These are phyloP conservation scores for Cinnamomum micranthum DNA, from an alignment of 164 flowering plant species.

Conservation along the genomic window DNA sequence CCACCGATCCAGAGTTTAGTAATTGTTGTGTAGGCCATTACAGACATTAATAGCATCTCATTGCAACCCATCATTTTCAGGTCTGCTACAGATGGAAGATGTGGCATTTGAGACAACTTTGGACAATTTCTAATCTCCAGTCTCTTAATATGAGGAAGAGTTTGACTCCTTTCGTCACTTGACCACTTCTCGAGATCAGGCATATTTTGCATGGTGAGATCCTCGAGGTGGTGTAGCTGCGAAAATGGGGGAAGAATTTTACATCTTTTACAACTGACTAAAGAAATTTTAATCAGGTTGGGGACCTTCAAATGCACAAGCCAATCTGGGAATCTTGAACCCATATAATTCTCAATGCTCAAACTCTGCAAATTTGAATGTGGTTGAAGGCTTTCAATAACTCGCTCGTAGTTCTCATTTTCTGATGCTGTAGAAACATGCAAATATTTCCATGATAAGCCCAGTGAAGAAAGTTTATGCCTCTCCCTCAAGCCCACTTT, in stretches of 20 bases:
- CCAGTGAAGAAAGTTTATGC: neutral
- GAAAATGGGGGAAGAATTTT: too few species aligned
- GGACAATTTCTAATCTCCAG: constrained; percentile 10
- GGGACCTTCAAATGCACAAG: neutral
- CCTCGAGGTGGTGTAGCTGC: too few species aligned
- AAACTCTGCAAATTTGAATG: constrained; percentile 15
- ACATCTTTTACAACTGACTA: too few species aligned
- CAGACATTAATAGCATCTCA: neutral
- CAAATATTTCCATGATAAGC: neutral
- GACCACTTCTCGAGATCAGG: too few species aligned
- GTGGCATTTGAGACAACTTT: neutral
- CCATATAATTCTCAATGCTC: constrained; percentile 14
- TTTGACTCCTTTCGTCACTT: too few species aligned
- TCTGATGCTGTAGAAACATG: neutral
- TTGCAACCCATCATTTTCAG: neutral
- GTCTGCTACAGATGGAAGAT: constrained; percentile 2
- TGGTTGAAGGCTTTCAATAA: constrained; percentile 21
- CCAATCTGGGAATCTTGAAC: constrained; percentile 22
- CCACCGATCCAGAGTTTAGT: neutral
- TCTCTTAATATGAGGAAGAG: too few species aligned
- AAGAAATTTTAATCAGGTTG: constrained; percentile 3
- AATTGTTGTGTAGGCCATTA: neutral
- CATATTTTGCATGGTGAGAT: too few species aligned
- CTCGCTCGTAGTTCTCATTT: neutral
- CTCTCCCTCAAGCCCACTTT: constrained; percentile 2